These are phyloP conservation scores for Albifimbria verrucaria DNA, from an alignment of 2,329 filamentous ascomycete genomes.

Conservation along the genomic window DNA sequence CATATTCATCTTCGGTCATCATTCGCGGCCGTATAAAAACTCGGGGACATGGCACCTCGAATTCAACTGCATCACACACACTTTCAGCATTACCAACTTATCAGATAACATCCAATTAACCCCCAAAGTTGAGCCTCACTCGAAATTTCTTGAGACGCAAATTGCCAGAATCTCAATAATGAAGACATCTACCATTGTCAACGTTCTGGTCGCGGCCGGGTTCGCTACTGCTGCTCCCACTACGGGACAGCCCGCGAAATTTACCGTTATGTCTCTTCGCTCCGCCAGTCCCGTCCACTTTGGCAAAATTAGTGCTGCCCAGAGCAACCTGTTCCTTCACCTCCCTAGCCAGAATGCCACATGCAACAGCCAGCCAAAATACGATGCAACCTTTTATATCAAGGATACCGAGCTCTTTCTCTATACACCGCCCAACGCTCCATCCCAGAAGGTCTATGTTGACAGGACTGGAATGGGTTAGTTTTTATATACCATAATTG, in stretches of 20 bases:
- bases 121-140: no score
- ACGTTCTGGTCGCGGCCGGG: constrained; percentile 21
- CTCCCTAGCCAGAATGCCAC: constrained; percentile 42
- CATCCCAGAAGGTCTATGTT: constrained; percentile 46
- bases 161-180: constrained; percentile 15
- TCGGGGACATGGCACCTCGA: no score
- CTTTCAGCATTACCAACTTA: no score
- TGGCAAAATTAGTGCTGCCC: constrained; percentile 39
- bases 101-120: no score
- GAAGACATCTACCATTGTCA: constrained; percentile 23
- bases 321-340: constrained; percentile 40
- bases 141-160: no score
- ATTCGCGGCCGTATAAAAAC: no score
- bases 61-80: no score
- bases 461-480: constrained; percentile 58
- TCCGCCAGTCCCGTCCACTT: constrained; percentile 49
- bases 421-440: constrained; percentile 26
- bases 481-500: constrained; percentile 13
- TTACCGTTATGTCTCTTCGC: constrained; percentile 47
- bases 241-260: constrained; percentile 27
- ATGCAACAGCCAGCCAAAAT: constrained; percentile 39
- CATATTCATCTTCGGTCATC: no score
- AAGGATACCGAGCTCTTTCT: constrained; percentile 44
- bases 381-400: constrained; percentile 49
- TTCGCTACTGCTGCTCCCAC: constrained; percentile 22